Percentiles rank a stretch among this genome's conserved stretches.
Conservation (phyloP, 2,329 filamentous ascomycete species). For the Aspergillus fumigatus region DNA sequence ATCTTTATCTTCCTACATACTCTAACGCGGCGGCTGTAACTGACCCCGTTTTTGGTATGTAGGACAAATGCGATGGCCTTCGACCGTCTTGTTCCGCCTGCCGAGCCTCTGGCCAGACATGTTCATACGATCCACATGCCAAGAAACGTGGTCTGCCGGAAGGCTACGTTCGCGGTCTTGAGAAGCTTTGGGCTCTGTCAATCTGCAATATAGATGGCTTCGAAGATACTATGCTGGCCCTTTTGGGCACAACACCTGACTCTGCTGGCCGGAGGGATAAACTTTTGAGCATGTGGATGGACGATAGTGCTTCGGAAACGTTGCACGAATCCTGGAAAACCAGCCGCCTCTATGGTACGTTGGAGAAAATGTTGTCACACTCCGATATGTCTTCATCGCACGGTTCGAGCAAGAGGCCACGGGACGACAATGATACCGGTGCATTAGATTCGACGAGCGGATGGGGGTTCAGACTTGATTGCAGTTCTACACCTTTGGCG, state of each 20-base stretch:
- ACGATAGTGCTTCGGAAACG: conserved; percentile 38
- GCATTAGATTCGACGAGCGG: conserved; percentile 12
- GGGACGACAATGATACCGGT: conserved; percentile 26
- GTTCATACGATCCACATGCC: conserved; percentile 41
- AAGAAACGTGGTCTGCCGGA: conserved; percentile 45
- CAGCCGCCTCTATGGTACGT: conserved; percentile 33
- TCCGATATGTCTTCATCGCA: conserved; percentile 21
- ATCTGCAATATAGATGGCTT: conserved; percentile 43
- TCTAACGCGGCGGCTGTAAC: neutral
- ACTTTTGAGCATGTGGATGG: conserved; percentile 37
- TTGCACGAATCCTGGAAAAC: conserved; percentile 44
- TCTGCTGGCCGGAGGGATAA: conserved; percentile 28
- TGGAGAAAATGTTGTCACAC: conserved; percentile 40
- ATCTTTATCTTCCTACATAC: neutral
- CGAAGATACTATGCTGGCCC: conserved; percentile 37
- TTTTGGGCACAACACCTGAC: conserved; percentile 34
- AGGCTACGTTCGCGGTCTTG: conserved; percentile 44
- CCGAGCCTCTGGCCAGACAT: conserved; percentile 35
- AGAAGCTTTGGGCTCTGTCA: conserved; percentile 44
- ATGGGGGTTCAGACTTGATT: conserved; percentile 31
- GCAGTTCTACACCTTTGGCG: conserved; percentile 24
- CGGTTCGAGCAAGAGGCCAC: conserved; percentile 29
- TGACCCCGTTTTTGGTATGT: conserved; percentile 1
- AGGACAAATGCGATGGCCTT: conserved; percentile 43
- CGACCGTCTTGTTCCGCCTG: conserved; percentile 43